Percentiles rank a stretch among this genome's conserved stretches.
Conservation (phyloP, 2,329 filamentous ascomycete genomes). For the Fusarium sacchari region DNA sequence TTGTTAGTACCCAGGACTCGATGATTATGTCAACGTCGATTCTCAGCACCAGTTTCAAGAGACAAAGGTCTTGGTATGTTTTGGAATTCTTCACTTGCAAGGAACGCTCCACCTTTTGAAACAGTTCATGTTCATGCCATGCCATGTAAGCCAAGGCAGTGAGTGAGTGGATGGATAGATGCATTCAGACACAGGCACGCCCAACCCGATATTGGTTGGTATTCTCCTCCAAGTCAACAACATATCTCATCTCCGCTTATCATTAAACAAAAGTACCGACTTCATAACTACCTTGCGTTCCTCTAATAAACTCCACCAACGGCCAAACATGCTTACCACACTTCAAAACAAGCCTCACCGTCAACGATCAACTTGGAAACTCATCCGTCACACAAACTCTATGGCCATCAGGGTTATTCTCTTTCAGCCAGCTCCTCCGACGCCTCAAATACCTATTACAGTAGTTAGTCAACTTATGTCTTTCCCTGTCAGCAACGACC, state of each 20-base stretch:
- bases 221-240: constrained; percentile 5
- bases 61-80: background rate
- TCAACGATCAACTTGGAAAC: constrained; percentile 1
- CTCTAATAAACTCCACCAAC: constrained; percentile 9
- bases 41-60: background rate
- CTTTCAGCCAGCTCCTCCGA: constrained; percentile 37
- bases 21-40: constrained; percentile 3
- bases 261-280: background rate
- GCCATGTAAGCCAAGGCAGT: constrained; percentile 26
- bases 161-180: no score
- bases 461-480: background rate
- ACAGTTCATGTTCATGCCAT: constrained; percentile 36
- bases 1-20: constrained; percentile 1
- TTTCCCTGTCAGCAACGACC: constrained; percentile 20
- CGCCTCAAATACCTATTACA: constrained; percentile 32
- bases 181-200: constrained; percentile 16
- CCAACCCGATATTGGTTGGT: background rate
- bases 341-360: constrained; percentile 25
- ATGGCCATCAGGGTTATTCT: constrained; percentile 18
- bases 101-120: constrained; percentile 18
- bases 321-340: background rate
- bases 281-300: background rate
- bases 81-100: constrained; percentile 1
- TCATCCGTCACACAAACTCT: constrained; percentile 9
- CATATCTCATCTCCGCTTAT: background rate